Conservation (phyloP, 163 green algal genomes). For the Coccomyxa subellipsoidea region DNA sequence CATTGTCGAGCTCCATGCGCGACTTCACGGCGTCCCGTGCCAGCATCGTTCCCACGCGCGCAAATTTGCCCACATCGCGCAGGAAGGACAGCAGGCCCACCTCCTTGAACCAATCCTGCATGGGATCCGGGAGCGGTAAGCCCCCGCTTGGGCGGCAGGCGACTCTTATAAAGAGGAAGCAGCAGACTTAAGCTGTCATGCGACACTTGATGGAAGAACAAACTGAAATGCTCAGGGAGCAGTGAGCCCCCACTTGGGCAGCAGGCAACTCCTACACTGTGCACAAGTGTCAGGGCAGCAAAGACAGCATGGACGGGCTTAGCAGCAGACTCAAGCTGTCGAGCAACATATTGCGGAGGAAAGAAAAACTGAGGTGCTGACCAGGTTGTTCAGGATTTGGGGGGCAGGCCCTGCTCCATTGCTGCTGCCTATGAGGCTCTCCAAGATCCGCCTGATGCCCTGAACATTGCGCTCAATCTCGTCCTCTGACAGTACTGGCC, state of each 20-base stretch:
- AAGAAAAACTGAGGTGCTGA: background rate
- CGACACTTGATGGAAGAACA: too few species aligned
- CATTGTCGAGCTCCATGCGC: constrained; percentile 75
- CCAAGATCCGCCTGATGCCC: constrained; percentile 62
- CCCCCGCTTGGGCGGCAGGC: too few species aligned
- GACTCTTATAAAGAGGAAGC: too few species aligned
- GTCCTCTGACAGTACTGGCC: constrained; percentile 84
- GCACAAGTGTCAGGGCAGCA: too few species aligned
- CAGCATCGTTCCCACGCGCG: constrained; percentile 93
- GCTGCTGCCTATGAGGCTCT: constrained; percentile 31
- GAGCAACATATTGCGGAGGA: too few species aligned
- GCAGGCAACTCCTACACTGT: too few species aligned
- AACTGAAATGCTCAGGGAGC: too few species aligned
- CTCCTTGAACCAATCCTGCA: constrained; percentile 80
- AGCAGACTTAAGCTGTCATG: too few species aligned
- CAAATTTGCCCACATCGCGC: constrained; percentile 89
- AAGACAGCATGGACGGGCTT: too few species aligned
- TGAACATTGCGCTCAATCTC: constrained; percentile 82
- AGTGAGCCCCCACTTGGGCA: too few species aligned
- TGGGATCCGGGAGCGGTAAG: too few species aligned
- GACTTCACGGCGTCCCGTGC: constrained; percentile 91
- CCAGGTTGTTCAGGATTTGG: constrained; percentile 90
- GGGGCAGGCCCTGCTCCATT: constrained; percentile 15
- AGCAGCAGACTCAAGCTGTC: too few species aligned
- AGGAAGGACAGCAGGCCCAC: constrained; percentile 94